Conservation (phyloP, 176 grass and related monocot genomes). For the Poa annua region DNA sequence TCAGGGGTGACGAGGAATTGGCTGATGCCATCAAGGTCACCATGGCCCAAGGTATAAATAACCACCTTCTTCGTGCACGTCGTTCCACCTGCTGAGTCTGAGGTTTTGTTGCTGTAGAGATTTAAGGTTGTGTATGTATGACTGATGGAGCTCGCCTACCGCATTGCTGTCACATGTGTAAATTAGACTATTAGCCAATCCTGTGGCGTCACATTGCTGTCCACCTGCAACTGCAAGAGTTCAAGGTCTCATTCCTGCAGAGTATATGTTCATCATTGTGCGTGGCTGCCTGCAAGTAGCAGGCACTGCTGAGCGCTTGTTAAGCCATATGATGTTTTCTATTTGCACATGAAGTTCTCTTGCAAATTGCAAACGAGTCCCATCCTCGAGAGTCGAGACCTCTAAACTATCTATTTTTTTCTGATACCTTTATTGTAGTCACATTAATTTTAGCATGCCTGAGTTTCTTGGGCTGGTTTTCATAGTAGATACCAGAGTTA, state of each 20-base stretch:
- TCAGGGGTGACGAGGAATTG: constrained; percentile 84
- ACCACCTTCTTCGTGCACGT: too few species aligned
- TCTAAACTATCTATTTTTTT: not conserved
- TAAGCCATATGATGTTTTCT: too few species aligned
- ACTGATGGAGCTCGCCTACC: not conserved
- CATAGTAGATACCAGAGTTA: not conserved
- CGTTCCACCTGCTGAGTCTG: not conserved
- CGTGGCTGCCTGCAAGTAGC: too few species aligned
- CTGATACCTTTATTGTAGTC: too few species aligned
- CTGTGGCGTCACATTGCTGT: too few species aligned
- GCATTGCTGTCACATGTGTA: not conserved
- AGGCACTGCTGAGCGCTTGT: too few species aligned
- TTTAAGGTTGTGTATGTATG: not conserved
- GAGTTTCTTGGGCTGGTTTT: not conserved
- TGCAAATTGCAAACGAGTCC: not conserved
- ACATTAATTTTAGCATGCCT: not conserved
- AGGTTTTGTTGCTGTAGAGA: constrained; percentile 6
- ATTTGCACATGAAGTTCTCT: not conserved
- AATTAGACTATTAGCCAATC: not conserved
- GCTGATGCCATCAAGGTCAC: constrained; percentile 92
- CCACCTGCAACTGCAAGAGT: too few species aligned
- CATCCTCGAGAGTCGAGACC: too few species aligned
- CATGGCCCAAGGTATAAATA: constrained; percentile 95
- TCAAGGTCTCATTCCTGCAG: too few species aligned
- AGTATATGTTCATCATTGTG: too few species aligned